A percentile compares a stretch with the other conserved stretches of the same genome.
These are phyloP conservation scores for Carpinus viminea DNA, from an alignment of 306 rosid species.

Conservation along the genomic window DNA sequence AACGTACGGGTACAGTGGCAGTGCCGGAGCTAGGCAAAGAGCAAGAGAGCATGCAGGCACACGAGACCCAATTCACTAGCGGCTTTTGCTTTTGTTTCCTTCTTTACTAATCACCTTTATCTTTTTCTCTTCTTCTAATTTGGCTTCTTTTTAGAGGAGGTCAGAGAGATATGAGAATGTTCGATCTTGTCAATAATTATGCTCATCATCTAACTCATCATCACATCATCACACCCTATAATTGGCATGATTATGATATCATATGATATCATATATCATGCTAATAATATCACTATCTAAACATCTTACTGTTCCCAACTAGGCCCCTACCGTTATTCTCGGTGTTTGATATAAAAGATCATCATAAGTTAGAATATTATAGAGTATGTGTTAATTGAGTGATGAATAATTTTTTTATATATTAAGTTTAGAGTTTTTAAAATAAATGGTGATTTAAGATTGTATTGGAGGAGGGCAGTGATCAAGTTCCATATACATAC, in stretches of 20 bases:
- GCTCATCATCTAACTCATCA: conserved; percentile 47
- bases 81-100: conserved; percentile 45
- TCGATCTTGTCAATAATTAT: conserved; percentile 33
- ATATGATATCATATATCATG: conserved; percentile 14
- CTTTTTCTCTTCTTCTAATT: conserved; percentile 31
- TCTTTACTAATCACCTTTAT: conserved; percentile 42
- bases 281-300: neutral
- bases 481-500: too few species aligned
- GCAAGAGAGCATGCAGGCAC: conserved; percentile 37
- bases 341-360: neutral
- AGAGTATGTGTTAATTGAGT: too few species aligned
- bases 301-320: too few species aligned
- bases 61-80: conserved; percentile 25
- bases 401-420: too few species aligned
- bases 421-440: too few species aligned
- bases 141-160: conserved; percentile 22
- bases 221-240: conserved; percentile 37
- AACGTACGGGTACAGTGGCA: neutral
- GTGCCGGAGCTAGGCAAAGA: neutral
- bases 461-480: too few species aligned
- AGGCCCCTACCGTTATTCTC: neutral
- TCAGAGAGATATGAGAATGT: conserved; percentile 31
- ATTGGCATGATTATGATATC: conserved; percentile 27
- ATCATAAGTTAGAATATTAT: too few species aligned
- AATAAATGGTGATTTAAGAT: too few species aligned